These are phyloP conservation scores for Cryptococcus sp. DNA, from an alignment of 1,284 basidiomycete species.

Conservation along the genomic window DNA sequence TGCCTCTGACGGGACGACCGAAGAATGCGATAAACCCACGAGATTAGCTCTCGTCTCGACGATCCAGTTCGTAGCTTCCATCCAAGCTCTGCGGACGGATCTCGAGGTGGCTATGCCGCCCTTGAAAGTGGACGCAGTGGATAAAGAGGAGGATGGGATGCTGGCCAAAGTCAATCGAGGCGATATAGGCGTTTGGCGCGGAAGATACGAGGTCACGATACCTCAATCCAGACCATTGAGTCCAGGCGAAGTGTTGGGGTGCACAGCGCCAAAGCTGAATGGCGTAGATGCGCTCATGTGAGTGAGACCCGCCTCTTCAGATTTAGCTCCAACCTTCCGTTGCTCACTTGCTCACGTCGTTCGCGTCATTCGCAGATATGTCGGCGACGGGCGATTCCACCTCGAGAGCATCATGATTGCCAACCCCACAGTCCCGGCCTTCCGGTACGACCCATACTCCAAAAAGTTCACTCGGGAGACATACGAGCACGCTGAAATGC, in stretches of 20 bases:
- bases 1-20: not conserved
- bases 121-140: slow-evolving; percentile 22
- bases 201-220: slow-evolving; percentile 73
- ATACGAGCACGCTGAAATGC: slow-evolving; percentile 91
- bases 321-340: not conserved
- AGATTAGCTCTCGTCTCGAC: slow-evolving; percentile 87
- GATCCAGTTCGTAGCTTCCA: slow-evolving; percentile 89
- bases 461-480: slow-evolving; percentile 93
- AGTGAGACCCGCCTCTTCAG: slow-evolving; percentile 34
- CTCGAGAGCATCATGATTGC: slow-evolving; percentile 99
- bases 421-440: slow-evolving; percentile 92
- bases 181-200: slow-evolving; percentile 52
- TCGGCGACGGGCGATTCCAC: slow-evolving; percentile 98
- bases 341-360: not conserved
- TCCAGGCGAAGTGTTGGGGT: slow-evolving; percentile 95
- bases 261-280: slow-evolving; percentile 81
- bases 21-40: slow-evolving; percentile 56
- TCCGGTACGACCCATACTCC: slow-evolving; percentile 97
- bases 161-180: slow-evolving; percentile 38
- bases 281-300: slow-evolving; percentile 84
- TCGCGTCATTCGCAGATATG: slow-evolving; percentile 63
- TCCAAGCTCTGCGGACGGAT: slow-evolving; percentile 81
- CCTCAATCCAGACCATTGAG: slow-evolving; percentile 92
- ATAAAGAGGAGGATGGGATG: slow-evolving; percentile 21
- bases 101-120: slow-evolving; percentile 55